phyloP scores from a whole-genome alignment of 73 alveolate genomes.

The Blepharisma japonicum region DNA sequence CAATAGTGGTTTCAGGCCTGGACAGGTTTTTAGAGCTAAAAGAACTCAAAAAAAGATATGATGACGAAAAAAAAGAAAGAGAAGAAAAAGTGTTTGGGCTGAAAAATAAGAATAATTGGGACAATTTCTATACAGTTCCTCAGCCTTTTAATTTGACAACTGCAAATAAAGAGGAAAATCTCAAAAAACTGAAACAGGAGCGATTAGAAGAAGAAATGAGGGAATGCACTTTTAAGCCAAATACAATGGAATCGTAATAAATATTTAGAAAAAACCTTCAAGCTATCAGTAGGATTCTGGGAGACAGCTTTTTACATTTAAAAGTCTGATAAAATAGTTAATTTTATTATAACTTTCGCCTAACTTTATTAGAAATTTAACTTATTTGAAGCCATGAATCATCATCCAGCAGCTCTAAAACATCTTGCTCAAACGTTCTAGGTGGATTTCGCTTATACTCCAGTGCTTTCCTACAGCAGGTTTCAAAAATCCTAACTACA shows the following conservation, averaged over 20 bases:
- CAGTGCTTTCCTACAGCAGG: slow-evolving; percentile 57
- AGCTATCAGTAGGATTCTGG: neutral
- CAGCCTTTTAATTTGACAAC: slow-evolving; percentile 29
- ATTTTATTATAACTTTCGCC: too few relatives aligned
- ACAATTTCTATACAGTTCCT: neutral
- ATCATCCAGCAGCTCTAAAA: slow-evolving; percentile 70
- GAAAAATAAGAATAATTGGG: neutral
- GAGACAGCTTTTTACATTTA: neutral
- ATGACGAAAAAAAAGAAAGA: slow-evolving; percentile 2
- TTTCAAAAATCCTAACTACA: slow-evolving; percentile 78
- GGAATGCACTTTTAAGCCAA: slow-evolving; percentile 26
- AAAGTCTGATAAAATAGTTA: too few relatives aligned
- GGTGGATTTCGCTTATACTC: slow-evolving; percentile 72
- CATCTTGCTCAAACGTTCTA: slow-evolving; percentile 40
- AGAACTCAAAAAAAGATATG: slow-evolving; percentile 8
- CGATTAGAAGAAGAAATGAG: neutral
- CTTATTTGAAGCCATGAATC: slow-evolving; percentile 21
- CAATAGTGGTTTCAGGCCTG: slow-evolving; percentile 9
- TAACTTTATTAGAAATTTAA: too few relatives aligned
- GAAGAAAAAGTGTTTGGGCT: slow-evolving; percentile 25
- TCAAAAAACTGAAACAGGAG: slow-evolving; percentile 9
- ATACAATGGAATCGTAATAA: slow-evolving; percentile 12
- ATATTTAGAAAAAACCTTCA: neutral
- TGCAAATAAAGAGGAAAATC: neutral
- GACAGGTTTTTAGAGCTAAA: slow-evolving; percentile 2